These are phyloP conservation scores for Ascodesmis nigricans DNA, from an alignment of 495 filamentous ascomycete species.

Conservation along the genomic window DNA sequence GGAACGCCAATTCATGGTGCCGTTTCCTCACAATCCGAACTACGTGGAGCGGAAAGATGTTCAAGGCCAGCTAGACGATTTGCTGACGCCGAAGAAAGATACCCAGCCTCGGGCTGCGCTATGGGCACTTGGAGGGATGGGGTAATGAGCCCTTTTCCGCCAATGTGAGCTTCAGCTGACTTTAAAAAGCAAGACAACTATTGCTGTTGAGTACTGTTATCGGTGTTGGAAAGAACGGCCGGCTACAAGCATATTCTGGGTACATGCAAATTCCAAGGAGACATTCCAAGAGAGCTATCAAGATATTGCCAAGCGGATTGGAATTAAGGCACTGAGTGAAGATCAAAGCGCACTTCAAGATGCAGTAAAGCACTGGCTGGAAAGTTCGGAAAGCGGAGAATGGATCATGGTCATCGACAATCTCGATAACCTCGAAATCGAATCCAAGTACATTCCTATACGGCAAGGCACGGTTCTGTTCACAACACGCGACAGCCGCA, in stretches of 20 bases:
- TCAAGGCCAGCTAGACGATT: not conserved
- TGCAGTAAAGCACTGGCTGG: slow-evolving; percentile 10
- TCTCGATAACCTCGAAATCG: slow-evolving; percentile 8
- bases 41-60: slow-evolving; percentile 4
- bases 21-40: slow-evolving; percentile 3
- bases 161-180: not conserved
- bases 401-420: slow-evolving; percentile 24
- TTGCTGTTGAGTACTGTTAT: slow-evolving; percentile 4
- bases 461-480: slow-evolving; percentile 23
- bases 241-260: not conserved
- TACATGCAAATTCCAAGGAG: slow-evolving; percentile 1
- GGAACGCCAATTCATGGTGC: slow-evolving; percentile 10
- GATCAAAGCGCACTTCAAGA: slow-evolving; percentile 1
- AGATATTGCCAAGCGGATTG: not conserved
- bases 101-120: slow-evolving; percentile 5
- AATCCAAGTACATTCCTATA: slow-evolving; percentile 3
- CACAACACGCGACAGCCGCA: slow-evolving; percentile 22
- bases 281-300: slow-evolving; percentile 3
- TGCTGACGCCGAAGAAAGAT: not conserved
- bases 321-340: too few relatives aligned
- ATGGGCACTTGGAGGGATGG: slow-evolving; percentile 6
- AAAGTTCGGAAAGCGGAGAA: slow-evolving; percentile 5
- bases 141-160: slow-evolving; percentile 1
- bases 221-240: slow-evolving; percentile 1
- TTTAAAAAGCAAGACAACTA: slow-evolving; percentile 1